Evolutionary conservation across 257 asterid species (phyloP).

Genomic region (Solanum rostratum): DNA sequence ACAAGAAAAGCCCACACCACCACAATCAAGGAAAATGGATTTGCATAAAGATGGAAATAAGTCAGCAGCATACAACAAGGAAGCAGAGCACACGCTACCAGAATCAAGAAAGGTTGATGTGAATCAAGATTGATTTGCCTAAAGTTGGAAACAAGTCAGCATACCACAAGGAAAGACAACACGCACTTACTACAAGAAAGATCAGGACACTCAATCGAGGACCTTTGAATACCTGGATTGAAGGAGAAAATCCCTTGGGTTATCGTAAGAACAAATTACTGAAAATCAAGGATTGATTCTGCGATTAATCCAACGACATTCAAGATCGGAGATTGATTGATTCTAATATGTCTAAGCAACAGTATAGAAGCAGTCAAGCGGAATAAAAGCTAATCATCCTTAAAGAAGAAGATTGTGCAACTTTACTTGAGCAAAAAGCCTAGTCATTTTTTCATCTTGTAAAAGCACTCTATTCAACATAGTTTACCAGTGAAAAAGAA

Average conservation of each 20-base stretch:
- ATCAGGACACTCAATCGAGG: not conserved
- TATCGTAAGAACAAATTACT: not conserved
- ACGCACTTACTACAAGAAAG: not conserved
- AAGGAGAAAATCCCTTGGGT: not conserved
- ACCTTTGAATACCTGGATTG: not conserved
- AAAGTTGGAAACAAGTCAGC: not conserved
- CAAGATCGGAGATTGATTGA: not conserved
- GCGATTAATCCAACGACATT: not conserved
- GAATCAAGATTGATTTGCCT: not conserved
- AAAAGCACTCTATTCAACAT: not conserved
- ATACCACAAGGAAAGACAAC: not conserved
- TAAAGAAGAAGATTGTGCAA: not conserved
- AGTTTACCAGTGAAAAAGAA: not conserved
- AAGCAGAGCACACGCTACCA: not conserved
- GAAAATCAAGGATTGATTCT: not conserved
- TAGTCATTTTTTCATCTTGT: not conserved
- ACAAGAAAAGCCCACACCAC: not conserved
- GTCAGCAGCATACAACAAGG: not conserved
- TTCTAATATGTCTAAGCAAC: not conserved
- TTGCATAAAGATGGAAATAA: not conserved
- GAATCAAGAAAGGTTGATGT: not conserved
- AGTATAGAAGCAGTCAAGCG: not conserved
- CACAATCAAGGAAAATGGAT: not conserved
- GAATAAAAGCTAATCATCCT: not conserved
- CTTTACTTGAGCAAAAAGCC: not conserved